Evolutionary conservation across 2,329 filamentous ascomycete species (phyloP).

Genomic region (Scedosporium apiospermum): DNA sequence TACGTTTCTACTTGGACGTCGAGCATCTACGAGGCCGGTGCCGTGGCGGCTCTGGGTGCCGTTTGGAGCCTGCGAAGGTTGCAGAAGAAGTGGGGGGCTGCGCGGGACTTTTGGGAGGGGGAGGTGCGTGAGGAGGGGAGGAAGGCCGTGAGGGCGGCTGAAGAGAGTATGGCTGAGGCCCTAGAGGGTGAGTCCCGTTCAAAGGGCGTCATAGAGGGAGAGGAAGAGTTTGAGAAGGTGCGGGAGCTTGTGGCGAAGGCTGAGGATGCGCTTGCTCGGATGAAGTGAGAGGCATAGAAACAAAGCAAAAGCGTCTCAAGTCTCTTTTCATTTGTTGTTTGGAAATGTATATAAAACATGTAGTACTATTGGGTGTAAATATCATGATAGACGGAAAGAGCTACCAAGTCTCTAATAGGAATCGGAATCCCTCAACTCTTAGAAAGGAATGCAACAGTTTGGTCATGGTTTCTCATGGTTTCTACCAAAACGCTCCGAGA

Average conservation of each 20-base stretch:
- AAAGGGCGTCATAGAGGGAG: slow-evolving; percentile 14
- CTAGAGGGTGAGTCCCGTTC: slow-evolving; percentile 24
- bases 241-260: slow-evolving; percentile 38
- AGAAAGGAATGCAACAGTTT: background rate
- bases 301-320: background rate
- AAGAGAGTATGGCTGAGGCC: slow-evolving; percentile 40
- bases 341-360: background rate
- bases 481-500: background rate
- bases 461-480: background rate
- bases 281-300: slow-evolving; percentile 26
- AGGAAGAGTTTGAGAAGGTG: slow-evolving; percentile 27
- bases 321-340: slow-evolving; percentile 4
- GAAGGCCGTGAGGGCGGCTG: slow-evolving; percentile 49
- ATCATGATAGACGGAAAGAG: background rate
- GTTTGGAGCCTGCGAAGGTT: slow-evolving; percentile 49
- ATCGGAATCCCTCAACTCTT: background rate
- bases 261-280: slow-evolving; percentile 33
- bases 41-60: slow-evolving; percentile 50
- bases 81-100: slow-evolving; percentile 54
- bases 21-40: slow-evolving; percentile 50
- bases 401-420: background rate
- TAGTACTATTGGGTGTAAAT: background rate
- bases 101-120: slow-evolving; percentile 52
- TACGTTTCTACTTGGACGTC: slow-evolving; percentile 47
- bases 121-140: slow-evolving; percentile 59